Base-by-base conservation (phyloP, 345 rosid genomes). In the Jatropha curcas region DNA sequence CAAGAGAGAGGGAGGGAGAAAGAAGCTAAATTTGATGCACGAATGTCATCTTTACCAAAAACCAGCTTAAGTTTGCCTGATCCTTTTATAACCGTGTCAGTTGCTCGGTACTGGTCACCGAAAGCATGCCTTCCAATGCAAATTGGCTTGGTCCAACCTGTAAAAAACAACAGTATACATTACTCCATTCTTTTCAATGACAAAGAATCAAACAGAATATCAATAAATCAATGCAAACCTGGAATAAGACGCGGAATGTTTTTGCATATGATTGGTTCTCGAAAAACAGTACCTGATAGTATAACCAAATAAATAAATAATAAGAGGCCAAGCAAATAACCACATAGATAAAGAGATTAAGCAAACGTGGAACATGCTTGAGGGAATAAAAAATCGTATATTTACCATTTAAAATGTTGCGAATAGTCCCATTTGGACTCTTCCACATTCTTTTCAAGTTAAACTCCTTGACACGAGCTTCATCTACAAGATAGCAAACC, bases 81-180 rank as follows among this genome's bases (percentile, higher is more conserved):
- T 77, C 98, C 98, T 84, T 85, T 84, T 65, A 95, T 88, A 24
- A 92, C 94, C 48, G 85, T 27, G 80, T 95, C 99, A 77, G 98
- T 95, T 14, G 99, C 99, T 67, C 91, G 82, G 73, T 91, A 92
- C 75, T 95, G 98, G 76, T 95, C 98, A 74, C 99, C 98, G 75
- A 88, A 95, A 51, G 99, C 98, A 86, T 92, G 99, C 45, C 99
- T 92, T 73, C 99, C 99, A 74, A 95, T 92, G 87, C 99, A 95
- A 56, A 95, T 95, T 48, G 98, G 97, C 85, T 89, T 95, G 24
- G 92, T 89, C 99, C 99, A 95, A 72, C 98, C 99, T 95, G 65
- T 19, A 71, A 61, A 12, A 2, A 13, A 19, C 14, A 4, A 33
- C 6, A 17, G 2, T 11, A 22, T 8, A 34, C 16, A 3, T 57